A percentile compares a stretch with the other conserved stretches of the same genome.
phyloP scores from a whole-genome alignment of 495 filamentous ascomycete genomes.

The Cryomyces minteri region DNA sequence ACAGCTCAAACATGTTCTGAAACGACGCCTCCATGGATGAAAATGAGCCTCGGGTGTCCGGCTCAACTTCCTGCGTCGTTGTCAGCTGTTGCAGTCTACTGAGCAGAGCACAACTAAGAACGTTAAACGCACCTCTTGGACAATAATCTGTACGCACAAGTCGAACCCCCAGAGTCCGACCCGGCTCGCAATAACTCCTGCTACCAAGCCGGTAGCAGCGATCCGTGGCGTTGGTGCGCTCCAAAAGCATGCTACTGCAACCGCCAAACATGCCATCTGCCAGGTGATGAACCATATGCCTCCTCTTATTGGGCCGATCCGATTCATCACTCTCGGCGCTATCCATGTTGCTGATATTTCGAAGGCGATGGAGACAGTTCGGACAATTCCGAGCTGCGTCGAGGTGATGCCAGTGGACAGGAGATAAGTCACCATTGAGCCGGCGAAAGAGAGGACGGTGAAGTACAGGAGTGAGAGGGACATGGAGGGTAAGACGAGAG shows the following conservation, averaged over 20 bases:
- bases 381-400: slow-evolving; percentile 20
- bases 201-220: slow-evolving; percentile 21
- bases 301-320: slow-evolving; percentile 35
- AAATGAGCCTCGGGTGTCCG: slow-evolving; percentile 33
- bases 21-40: slow-evolving; percentile 40
- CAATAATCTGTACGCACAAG: slow-evolving; percentile 40
- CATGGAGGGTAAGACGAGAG: slow-evolving; percentile 21
- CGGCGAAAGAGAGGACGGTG: slow-evolving; percentile 24
- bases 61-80: slow-evolving; percentile 4
- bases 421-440: slow-evolving; percentile 26
- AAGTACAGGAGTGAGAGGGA: slow-evolving; percentile 22
- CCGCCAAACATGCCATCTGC: slow-evolving; percentile 24
- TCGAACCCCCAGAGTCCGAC: slow-evolving; percentile 54
- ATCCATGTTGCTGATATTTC: slow-evolving; percentile 33
- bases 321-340: slow-evolving; percentile 29
- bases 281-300: slow-evolving; percentile 48
- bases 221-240: no score
- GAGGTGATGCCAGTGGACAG: slow-evolving; percentile 19
- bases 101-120: background rate
- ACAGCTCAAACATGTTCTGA: slow-evolving; percentile 49
- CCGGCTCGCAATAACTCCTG: slow-evolving; percentile 36
- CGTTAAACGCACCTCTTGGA: slow-evolving; percentile 37
- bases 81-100: slow-evolving; percentile 12
- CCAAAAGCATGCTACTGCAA: no score
- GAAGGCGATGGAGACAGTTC: slow-evolving; percentile 20